Percentiles rank a stretch among this genome's conserved stretches.
phyloP scores from a whole-genome alignment of 2,329 filamentous ascomycete genomes.

The Chaetomiaceae sp. region DNA sequence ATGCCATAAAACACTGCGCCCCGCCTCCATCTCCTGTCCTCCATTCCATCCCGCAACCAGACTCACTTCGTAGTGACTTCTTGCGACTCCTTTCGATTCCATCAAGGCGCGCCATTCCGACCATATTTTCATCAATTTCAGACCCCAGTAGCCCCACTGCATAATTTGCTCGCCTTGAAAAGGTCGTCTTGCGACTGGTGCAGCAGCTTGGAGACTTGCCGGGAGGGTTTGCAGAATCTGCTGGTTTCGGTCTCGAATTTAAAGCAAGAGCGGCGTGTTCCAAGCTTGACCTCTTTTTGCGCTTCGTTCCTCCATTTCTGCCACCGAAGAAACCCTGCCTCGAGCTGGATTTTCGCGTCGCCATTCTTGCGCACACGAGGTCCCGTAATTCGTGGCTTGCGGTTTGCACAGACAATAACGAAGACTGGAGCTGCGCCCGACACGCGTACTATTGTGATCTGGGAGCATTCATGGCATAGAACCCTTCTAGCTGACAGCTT shows the following conservation, averaged over 20 bases:
- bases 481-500: conserved; percentile 13
- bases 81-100: conserved; percentile 12
- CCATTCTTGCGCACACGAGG: conserved; percentile 6
- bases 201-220: conserved; percentile 5
- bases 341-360: not conserved
- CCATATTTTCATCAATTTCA: conserved; percentile 20
- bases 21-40: conserved; percentile 8
- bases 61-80: not conserved
- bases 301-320: not conserved
- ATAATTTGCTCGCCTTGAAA: conserved; percentile 4
- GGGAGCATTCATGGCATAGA: conserved; percentile 24
- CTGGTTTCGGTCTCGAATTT: conserved; percentile 4
- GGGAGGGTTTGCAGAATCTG: conserved; percentile 1
- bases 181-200: not conserved
- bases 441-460: conserved; percentile 20
- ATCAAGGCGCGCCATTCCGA: conserved; percentile 15
- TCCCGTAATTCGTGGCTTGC: conserved; percentile 23
- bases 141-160: conserved; percentile 23
- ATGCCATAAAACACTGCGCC: not conserved
- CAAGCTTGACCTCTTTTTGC: conserved; percentile 1
- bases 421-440: conserved; percentile 2
- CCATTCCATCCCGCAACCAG: conserved; percentile 13
- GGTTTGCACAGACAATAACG: conserved; percentile 1
- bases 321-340: not conserved
- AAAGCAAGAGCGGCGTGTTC: conserved; percentile 11